Percentiles rank a stretch among this genome's conserved stretches.
Evolutionary conservation across 1,139 yeast genomes (phyloP).

Genomic region (Saccharomycopsis hybrid): DNA sequence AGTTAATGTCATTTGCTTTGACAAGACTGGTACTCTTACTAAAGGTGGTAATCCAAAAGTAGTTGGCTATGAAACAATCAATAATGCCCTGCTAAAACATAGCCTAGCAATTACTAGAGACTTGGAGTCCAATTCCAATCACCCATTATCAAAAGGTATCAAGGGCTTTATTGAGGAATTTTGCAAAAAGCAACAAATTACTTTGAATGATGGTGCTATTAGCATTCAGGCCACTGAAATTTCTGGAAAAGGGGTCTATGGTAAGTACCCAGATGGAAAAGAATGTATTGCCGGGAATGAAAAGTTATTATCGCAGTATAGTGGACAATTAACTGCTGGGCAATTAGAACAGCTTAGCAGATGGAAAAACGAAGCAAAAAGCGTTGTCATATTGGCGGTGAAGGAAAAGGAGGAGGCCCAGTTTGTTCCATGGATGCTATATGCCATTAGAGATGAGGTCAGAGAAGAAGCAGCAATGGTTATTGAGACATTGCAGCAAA

Average conservation of each 20-base stretch:
- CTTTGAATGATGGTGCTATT: slow-evolving; percentile 23
- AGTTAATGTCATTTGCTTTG: slow-evolving; percentile 62
- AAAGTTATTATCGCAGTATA: slow-evolving; percentile 41
- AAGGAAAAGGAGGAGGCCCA: slow-evolving; percentile 29
- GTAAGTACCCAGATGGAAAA: slow-evolving; percentile 30
- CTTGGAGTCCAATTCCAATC: slow-evolving; percentile 60
- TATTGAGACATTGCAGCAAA: slow-evolving; percentile 39
- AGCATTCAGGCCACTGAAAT: slow-evolving; percentile 41
- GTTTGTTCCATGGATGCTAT: slow-evolving; percentile 38
- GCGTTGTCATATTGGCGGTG: slow-evolving; percentile 52
- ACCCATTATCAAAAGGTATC: slow-evolving; percentile 62
- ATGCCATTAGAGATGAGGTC: slow-evolving; percentile 61
- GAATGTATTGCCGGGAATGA: slow-evolving; percentile 61
- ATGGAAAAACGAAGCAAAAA: slow-evolving; percentile 63
- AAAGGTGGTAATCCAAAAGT: slow-evolving; percentile 52
- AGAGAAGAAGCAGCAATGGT: slow-evolving; percentile 56
- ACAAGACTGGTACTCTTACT: slow-evolving; percentile 76
- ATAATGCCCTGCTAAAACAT: no score
- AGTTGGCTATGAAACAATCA: slow-evolving; percentile 26
- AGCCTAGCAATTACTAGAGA: slow-evolving; percentile 39
- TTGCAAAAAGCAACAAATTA: slow-evolving; percentile 22
- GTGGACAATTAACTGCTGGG: slow-evolving; percentile 26
- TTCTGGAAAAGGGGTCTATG: slow-evolving; percentile 55
- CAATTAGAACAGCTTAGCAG: slow-evolving; percentile 31
- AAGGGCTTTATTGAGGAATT: slow-evolving; percentile 35